phyloP scores from a whole-genome alignment of 176 grass and related monocot species.

The Phyllostachys edulis region DNA sequence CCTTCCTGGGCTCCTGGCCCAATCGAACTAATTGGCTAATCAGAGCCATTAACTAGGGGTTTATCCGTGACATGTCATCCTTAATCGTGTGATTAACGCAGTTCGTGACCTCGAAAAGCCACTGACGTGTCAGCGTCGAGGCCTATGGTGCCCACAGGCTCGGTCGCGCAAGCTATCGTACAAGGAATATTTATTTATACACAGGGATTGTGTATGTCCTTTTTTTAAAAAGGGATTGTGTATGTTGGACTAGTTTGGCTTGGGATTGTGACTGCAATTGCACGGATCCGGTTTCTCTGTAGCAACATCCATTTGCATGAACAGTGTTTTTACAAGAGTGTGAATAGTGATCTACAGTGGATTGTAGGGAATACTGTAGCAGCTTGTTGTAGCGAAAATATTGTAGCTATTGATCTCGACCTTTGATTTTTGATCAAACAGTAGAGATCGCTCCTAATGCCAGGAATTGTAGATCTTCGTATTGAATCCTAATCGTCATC shows the following conservation, averaged over 20 bases:
- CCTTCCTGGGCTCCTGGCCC: neutral
- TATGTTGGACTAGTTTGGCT: neutral
- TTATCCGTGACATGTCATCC: conserved; percentile 27
- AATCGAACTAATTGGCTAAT: neutral
- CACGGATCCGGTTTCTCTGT: neutral
- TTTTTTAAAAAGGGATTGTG: too few relatives aligned
- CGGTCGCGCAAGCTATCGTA: conserved; percentile 19
- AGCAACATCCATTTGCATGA: too few relatives aligned
- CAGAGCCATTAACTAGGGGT: neutral
- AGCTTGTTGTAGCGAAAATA: too few relatives aligned
- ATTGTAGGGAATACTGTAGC: too few relatives aligned
- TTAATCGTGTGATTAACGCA: neutral
- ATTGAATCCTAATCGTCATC: neutral
- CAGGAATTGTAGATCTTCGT: too few relatives aligned
- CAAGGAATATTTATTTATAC: neutral
- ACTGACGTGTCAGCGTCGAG: conserved; percentile 21
- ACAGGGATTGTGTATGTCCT: neutral
- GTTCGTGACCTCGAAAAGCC: neutral
- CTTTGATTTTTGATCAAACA: too few relatives aligned
- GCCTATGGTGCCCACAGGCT: neutral
- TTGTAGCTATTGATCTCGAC: too few relatives aligned
- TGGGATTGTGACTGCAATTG: neutral
- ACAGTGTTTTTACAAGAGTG: too few relatives aligned
- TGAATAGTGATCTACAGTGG: too few relatives aligned
- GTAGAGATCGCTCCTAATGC: too few relatives aligned